Base-by-base conservation (phyloP, 2,329 filamentous ascomycete genomes). In the Dryadomyces quercivorus region DNA sequence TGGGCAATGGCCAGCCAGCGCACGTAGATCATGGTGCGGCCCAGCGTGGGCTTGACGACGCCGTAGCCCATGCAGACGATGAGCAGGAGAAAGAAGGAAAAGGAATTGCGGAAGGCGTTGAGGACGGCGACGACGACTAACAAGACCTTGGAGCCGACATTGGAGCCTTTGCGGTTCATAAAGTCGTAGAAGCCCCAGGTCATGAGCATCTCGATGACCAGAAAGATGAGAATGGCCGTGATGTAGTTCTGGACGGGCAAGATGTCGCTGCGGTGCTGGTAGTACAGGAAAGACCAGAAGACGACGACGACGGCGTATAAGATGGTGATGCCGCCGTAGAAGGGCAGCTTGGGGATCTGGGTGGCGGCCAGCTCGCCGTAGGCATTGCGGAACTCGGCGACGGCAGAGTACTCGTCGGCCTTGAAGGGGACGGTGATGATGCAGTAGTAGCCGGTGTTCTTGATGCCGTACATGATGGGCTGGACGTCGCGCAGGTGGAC, bases 1-100 rank as follows among this genome's bases (percentile, higher is more conserved):
- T 98, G 93, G 2, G 85, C 88, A 58, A 91, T 85, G 16, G 93
- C 93, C 18, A 98, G 80, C 72, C 86, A 87, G 57, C 93, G 88
- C 46, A 96, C 91, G 63, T 88, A 92, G 60, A 92, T 82, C 93
- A 98, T 98, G 13, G 90, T 91, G 64, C 85, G 87, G 56, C 93
- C 93, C 5, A 98, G 78, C 2, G 86, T 89, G 2, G 85, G 87
- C 72, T 97, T 97, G 61, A 98, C 94, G 22, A 98, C 94, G 62
- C 93, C 93, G 63, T 98, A 98, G 36, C 93, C 93, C 93, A 98
- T 98, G 69, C 93, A 98, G 36, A 98, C 93, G 61, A 98, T 97
- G 53, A 98, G 82, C 9, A 98, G 78, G 51, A 98, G 75, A 75
- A 98, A 98, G 75, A 98, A 98, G 0, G 92, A 96, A 68, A 98